Evolutionary conservation across 2,329 filamentous ascomycete species (phyloP).

Genomic region (Alternaria atra): DNA sequence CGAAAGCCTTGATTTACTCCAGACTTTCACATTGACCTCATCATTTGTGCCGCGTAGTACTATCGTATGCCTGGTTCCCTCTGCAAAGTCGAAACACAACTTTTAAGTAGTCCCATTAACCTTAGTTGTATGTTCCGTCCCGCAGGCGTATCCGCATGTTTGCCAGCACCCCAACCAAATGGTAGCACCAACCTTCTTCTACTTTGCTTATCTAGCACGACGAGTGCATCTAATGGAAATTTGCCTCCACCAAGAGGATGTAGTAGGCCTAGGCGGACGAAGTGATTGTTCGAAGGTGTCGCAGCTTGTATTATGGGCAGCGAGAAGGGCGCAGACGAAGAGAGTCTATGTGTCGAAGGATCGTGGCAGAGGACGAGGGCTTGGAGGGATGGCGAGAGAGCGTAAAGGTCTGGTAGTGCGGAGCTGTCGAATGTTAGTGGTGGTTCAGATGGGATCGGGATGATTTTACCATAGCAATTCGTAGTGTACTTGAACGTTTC

Average conservation of each 20-base stretch:
- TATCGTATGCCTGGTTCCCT: slow-evolving; percentile 10
- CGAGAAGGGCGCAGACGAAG: slow-evolving; percentile 34
- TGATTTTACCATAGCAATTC: slow-evolving; percentile 45
- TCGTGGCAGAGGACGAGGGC: slow-evolving; percentile 48
- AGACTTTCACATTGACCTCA: neutral
- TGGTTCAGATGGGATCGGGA: neutral
- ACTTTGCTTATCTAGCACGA: slow-evolving; percentile 51
- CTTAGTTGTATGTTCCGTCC: slow-evolving; percentile 41
- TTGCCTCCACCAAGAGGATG: slow-evolving; percentile 57
- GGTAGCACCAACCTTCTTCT: slow-evolving; percentile 54
- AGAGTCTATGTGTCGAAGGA: slow-evolving; percentile 40
- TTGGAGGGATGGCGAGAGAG: slow-evolving; percentile 44
- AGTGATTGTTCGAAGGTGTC: slow-evolving; percentile 47
- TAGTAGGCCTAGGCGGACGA: slow-evolving; percentile 53
- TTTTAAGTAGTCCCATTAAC: slow-evolving; percentile 40
- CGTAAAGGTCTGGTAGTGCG: slow-evolving; percentile 41
- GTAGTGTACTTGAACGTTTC: slow-evolving; percentile 46
- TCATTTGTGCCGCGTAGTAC: neutral
- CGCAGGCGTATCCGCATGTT: slow-evolving; percentile 43
- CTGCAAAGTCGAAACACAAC: slow-evolving; percentile 38
- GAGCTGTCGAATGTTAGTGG: slow-evolving; percentile 26
- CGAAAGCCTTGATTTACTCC: neutral
- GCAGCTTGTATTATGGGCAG: slow-evolving; percentile 47
- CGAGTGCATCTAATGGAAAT: slow-evolving; percentile 55
- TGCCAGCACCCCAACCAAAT: slow-evolving; percentile 56